Conservation (phyloP, 768 basidiomycete species). For the Trametes meyenii region DNA sequence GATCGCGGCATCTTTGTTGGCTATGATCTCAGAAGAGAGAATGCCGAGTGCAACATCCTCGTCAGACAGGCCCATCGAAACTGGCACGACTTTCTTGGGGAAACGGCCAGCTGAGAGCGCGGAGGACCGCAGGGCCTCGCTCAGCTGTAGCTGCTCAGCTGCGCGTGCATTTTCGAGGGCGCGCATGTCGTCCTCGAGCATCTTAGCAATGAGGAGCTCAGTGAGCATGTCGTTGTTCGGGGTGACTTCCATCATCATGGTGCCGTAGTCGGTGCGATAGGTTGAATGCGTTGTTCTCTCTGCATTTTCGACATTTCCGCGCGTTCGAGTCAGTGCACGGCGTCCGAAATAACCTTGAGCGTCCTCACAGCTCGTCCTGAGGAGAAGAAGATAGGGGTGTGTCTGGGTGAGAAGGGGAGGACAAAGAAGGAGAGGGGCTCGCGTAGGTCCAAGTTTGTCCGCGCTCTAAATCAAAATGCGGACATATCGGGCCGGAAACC, state of each 20-base stretch:
- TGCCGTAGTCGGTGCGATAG: background rate
- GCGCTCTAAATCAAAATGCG: background rate
- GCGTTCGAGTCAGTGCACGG: background rate
- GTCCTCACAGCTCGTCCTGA: background rate
- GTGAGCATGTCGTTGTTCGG: constrained; percentile 32
- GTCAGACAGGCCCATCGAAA: constrained; percentile 3
- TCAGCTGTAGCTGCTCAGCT: constrained; percentile 39
- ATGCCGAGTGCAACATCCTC: constrained; percentile 37
- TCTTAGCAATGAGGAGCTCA: constrained; percentile 38
- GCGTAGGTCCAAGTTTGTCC: constrained; percentile 17
- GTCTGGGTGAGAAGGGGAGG: background rate
- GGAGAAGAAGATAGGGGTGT: background rate
- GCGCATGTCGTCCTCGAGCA: constrained; percentile 38
- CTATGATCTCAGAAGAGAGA: constrained; percentile 33
- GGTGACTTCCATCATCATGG: constrained; percentile 2
- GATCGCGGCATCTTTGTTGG: constrained; percentile 36
- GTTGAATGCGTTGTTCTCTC: too few species aligned
- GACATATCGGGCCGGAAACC: constrained; percentile 6
- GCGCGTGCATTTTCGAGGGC: constrained; percentile 30
- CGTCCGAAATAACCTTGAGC: background rate
- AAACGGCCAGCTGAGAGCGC: constrained; percentile 32
- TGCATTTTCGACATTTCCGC: background rate
- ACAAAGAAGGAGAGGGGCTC: background rate
- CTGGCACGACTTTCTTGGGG: constrained; percentile 15
- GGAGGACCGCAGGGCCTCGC: constrained; percentile 34